A percentile compares a stretch with the other conserved stretches of the same genome.
These are phyloP conservation scores for Orbilia oligospora DNA, from an alignment of 2,329 filamentous ascomycete genomes.

Conservation along the genomic window DNA sequence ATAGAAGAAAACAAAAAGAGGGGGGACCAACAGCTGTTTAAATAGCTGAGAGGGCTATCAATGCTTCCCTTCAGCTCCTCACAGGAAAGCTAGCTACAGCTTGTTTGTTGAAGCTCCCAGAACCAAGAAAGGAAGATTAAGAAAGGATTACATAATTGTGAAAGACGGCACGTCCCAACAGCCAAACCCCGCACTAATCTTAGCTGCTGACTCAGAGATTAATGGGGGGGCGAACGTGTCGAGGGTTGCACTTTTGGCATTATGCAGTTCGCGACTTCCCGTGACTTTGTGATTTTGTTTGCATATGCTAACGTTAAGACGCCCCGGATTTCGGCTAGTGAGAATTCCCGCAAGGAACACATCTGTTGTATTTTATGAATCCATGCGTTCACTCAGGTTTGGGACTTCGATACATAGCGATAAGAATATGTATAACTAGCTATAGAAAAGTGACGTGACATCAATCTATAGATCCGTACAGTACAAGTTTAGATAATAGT, in stretches of 20 bases:
- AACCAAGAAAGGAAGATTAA: not conserved
- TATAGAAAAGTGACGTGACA: too few relatives aligned
- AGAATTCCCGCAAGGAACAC: too few relatives aligned
- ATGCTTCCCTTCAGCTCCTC: too few relatives aligned
- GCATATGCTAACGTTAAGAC: too few relatives aligned
- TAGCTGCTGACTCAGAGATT: constrained; percentile 28
- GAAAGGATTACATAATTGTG: constrained; percentile 5
- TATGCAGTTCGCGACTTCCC: constrained; percentile 16
- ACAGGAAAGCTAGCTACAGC: too few relatives aligned
- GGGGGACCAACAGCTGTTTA: constrained; percentile 1
- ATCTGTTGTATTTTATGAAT: too few relatives aligned
- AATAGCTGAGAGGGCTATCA: constrained; percentile 3
- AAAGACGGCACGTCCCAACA: not conserved
- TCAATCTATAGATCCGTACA: too few relatives aligned
- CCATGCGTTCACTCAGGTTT: too few relatives aligned
- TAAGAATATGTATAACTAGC: too few relatives aligned
- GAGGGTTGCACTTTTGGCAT: constrained; percentile 34
- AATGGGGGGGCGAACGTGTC: not conserved
- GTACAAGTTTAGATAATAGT: too few relatives aligned
- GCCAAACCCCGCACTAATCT: not conserved
- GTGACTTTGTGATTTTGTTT: constrained; percentile 17
- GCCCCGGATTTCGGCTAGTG: too few relatives aligned
- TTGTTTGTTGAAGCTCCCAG: not conserved
- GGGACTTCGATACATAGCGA: too few relatives aligned
- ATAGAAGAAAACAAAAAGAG: not conserved